These are phyloP conservation scores for Solanum infundibuliforme DNA, from an alignment of 257 asterid species.

Conservation along the genomic window DNA sequence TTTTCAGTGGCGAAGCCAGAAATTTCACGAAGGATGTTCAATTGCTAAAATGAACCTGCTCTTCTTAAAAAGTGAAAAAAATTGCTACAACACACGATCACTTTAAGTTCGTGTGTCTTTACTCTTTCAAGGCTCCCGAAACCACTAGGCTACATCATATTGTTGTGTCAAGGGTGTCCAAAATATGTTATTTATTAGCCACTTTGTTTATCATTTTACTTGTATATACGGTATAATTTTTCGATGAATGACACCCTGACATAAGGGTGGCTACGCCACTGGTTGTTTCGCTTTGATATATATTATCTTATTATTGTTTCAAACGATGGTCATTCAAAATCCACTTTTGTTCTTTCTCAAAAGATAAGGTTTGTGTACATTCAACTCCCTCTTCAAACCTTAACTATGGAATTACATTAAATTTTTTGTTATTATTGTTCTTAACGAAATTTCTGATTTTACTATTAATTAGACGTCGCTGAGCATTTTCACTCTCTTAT, in stretches of 20 bases:
- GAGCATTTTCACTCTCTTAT: neutral
- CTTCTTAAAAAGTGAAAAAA: too few species aligned
- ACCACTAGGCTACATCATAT: too few species aligned
- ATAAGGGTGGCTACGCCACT: neutral
- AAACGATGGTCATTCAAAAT: rapidly evolving
- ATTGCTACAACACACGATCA: too few species aligned
- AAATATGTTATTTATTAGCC: neutral
- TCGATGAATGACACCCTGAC: rapidly evolving
- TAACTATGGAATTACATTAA: neutral
- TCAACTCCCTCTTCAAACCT: neutral
- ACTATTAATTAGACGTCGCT: neutral
- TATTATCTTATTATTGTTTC: neutral
- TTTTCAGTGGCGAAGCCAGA: neutral
- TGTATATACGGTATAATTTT: too few species aligned
- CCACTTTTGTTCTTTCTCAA: neutral
- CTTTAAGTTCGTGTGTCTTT: too few species aligned
- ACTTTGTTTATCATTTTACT: too few species aligned
- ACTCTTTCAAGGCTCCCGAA: too few species aligned
- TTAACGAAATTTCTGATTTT: too few species aligned
- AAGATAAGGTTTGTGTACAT: neutral
- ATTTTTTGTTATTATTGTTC: neutral
- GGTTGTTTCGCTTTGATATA: neutral
- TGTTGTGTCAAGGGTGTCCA: too few species aligned
- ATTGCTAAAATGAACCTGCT: neutral
- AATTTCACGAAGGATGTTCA: neutral